Conservation (phyloP, 495 filamentous ascomycete species). For the Penicillium chermesinum region DNA sequence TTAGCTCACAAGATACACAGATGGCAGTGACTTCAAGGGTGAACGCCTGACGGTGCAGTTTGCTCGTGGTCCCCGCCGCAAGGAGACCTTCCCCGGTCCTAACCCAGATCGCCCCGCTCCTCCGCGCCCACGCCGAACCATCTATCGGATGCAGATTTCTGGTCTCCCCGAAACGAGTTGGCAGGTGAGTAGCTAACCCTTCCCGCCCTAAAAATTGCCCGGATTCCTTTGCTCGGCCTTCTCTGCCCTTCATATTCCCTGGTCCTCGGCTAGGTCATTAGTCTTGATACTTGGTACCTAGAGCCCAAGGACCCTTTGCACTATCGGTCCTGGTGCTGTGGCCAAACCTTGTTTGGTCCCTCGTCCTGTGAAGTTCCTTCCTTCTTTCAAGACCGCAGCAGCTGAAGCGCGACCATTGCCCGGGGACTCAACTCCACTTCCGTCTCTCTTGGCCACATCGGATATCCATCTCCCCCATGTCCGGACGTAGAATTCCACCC, state of each 20-base stretch:
- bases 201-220: conserved; percentile 38
- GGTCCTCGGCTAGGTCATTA: conserved; percentile 9
- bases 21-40: conserved; percentile 97
- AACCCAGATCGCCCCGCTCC: conserved; percentile 59
- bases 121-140: conserved; percentile 89
- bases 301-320: conserved; percentile 10
- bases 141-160: conserved; percentile 93
- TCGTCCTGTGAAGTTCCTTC: not conserved
- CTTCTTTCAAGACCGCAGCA: not conserved
- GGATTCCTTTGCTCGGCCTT: conserved; percentile 19
- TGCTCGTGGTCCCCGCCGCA: conserved; percentile 86
- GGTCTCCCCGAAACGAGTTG: conserved; percentile 99
- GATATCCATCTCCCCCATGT: conserved; percentile 1
- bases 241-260: conserved; percentile 8
- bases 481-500: conserved; percentile 21
- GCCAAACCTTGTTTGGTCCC: not conserved
- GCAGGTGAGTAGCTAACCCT: conserved; percentile 83
- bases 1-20: conserved; percentile 39
- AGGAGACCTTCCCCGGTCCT: conserved; percentile 64
- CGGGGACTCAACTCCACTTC: conserved; percentile 1
- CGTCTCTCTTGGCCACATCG: not conserved
- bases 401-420: not conserved
- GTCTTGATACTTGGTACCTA: conserved; percentile 13
- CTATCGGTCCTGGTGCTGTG: conserved; percentile 4
- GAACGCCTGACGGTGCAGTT: conserved; percentile 96